phyloP scores from a whole-genome alignment of 2,329 filamentous ascomycete genomes.

The Nemania serpens region DNA sequence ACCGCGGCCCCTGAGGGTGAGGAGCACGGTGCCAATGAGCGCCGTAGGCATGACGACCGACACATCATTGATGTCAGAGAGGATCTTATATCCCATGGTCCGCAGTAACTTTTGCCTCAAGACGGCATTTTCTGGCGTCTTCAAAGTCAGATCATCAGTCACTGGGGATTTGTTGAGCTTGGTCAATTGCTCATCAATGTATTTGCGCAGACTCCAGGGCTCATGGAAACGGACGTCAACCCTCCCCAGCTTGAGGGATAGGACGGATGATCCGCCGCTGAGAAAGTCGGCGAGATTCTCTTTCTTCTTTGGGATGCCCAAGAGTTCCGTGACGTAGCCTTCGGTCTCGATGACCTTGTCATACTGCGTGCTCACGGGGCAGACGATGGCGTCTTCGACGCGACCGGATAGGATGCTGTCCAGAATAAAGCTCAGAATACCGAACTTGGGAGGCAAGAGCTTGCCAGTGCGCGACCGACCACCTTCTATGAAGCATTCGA shows the following conservation, averaged over 20 bases:
- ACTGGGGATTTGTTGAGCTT: constrained; percentile 58
- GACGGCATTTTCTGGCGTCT: constrained; percentile 54
- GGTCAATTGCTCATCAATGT: constrained; percentile 76
- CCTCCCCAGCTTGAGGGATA: constrained; percentile 85
- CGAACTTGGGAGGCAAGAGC: constrained; percentile 90
- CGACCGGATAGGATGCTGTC: constrained; percentile 88
- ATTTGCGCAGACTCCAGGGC: constrained; percentile 87
- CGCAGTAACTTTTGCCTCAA: constrained; percentile 75
- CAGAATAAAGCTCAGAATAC: constrained; percentile 87
- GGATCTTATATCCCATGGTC: constrained; percentile 87
- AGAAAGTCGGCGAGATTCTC: constrained; percentile 91
- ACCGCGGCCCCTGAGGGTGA: constrained; percentile 88
- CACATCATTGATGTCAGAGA: constrained; percentile 93
- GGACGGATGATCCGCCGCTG: constrained; percentile 79
- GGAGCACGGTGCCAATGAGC: constrained; percentile 87
- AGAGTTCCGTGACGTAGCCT: constrained; percentile 90
- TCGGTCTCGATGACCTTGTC: constrained; percentile 99
- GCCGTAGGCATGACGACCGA: constrained; percentile 99
- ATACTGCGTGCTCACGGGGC: constrained; percentile 95
- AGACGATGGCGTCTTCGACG: constrained; percentile 89
- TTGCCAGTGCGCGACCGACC: constrained; percentile 93
- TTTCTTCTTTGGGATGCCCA: constrained; percentile 93
- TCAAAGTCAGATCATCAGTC: constrained; percentile 51
- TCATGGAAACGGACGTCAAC: constrained; percentile 97
- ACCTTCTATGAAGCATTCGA: constrained; percentile 98